These are phyloP conservation scores for Globisporangium cylindrosporum DNA, from an alignment of 352 stramenopile genomes.

Conservation along the genomic window DNA sequence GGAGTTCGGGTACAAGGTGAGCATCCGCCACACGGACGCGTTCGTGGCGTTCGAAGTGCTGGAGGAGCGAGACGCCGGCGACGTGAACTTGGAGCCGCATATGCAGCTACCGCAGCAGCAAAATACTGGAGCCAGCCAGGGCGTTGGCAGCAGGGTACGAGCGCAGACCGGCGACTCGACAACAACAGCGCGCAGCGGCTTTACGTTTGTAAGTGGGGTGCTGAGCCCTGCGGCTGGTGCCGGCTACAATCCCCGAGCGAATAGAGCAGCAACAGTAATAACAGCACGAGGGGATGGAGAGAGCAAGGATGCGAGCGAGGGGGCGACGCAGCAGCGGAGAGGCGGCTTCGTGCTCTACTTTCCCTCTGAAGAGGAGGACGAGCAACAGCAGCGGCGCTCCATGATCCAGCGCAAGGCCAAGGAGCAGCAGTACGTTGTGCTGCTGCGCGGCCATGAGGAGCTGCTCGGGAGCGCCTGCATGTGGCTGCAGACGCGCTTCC, in stretches of 20 bases:
- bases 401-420: conserved; percentile 29
- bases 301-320: not conserved
- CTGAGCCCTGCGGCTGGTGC: not conserved
- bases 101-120: not conserved
- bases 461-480: conserved; percentile 50
- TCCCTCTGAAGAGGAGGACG: conserved; percentile 34
- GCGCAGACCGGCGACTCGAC: not conserved
- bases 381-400: conserved; percentile 12
- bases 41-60: conserved; percentile 59
- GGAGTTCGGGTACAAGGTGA: conserved; percentile 66
- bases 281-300: not conserved
- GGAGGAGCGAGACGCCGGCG: conserved; percentile 37
- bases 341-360: conserved; percentile 71
- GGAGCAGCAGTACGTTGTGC: conserved; percentile 52
- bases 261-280: not conserved
- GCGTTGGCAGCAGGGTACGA: not conserved
- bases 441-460: conserved; percentile 55
- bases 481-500: conserved; percentile 72
- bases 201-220: not conserved
- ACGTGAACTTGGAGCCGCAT: conserved; percentile 5
- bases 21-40: conserved; percentile 44
- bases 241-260: not conserved
- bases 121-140: not conserved
- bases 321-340: conserved; percentile 1
- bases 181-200: conserved; percentile 1